Conservation (phyloP, 257 asterid species). For the Marsdenia floribunda region DNA sequence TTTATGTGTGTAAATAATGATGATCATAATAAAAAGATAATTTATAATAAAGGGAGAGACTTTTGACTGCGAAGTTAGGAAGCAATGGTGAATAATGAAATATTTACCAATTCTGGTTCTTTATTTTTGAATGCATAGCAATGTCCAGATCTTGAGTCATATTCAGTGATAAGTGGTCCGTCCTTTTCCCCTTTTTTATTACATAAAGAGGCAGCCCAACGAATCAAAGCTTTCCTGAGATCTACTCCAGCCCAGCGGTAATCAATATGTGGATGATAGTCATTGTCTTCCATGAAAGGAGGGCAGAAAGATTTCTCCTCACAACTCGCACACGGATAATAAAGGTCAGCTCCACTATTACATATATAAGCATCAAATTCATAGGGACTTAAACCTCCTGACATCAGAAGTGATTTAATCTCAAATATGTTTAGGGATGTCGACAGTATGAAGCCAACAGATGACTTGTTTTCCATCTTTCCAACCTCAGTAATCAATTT, state of each 20-base stretch:
- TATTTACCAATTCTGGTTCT: slow-evolving; percentile 43
- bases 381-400: slow-evolving; percentile 42
- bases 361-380: slow-evolving; percentile 69
- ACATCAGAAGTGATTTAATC: slow-evolving; percentile 39
- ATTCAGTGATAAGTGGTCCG: slow-evolving; percentile 39
- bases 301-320: slow-evolving; percentile 37
- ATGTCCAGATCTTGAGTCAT: slow-evolving; percentile 54
- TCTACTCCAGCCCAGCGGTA: slow-evolving; percentile 77
- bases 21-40: not conserved
- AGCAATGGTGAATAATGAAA: slow-evolving; percentile 1
- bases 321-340: slow-evolving; percentile 43
- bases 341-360: slow-evolving; percentile 69
- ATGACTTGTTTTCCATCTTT: slow-evolving; percentile 27
- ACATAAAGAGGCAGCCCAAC: slow-evolving; percentile 60
- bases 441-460: slow-evolving; percentile 52
- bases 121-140: slow-evolving; percentile 48
- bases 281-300: slow-evolving; percentile 51
- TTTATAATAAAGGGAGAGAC: not conserved
- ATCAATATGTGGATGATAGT: slow-evolving; percentile 59
- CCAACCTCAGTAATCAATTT: slow-evolving; percentile 40
- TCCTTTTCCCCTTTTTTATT: slow-evolving; percentile 33
- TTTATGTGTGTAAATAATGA: not conserved
- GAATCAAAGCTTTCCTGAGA: slow-evolving; percentile 53
- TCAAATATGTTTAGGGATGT: slow-evolving; percentile 53
- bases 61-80: not conserved